Evolutionary conservation across 352 stramenopile species (phyloP), one percentile per base, ranked within the genome.

Genomic region (Phytophthora nicotianae): DNA sequence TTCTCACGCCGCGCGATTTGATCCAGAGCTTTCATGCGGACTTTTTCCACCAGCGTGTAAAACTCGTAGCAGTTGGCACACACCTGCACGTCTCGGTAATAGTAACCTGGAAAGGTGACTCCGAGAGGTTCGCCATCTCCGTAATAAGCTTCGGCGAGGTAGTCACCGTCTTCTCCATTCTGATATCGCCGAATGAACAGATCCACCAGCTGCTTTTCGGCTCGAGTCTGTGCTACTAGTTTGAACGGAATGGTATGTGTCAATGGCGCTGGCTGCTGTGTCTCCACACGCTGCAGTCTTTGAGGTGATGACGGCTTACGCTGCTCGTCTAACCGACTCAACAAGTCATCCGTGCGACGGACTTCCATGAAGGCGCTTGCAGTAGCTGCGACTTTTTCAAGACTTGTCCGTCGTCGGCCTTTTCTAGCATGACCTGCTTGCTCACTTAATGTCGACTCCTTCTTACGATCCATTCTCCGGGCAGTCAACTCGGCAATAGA

Each of bases 81-180:
- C 2, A 95, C 83, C 20, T 88, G 81, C 10, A 91, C 79, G 16
- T 93, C 71, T 58, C 91, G 83, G 53, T 95, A 95, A 52, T 91
- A 95, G 43, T 93, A 92, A 0, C 86, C 85, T 6, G 86, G 86
- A 54, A 93, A 95, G 0, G 76, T 88, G 48, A 83, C 56, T 5
- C 84, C 86, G 0, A 95, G 75, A 0, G 83, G 79, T 40, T 95
- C 84, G 19, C 83, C 81, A 29, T 93, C 82, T 45, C 81, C 86
- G 41, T 90, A 91, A 50, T 89, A 91, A 13, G 75, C 75, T 38
- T 93, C 79, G 0, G 81, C 81, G 7, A 95, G 62, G 46, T 93
- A 95, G 8, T 89, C 81, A 3, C 84, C 83, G 45, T 90, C 79
- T 65, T 95, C 86, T 2, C 81, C 83, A 26, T 75, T 85, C 50